Evolutionary conservation across 106 monocot genomes (phyloP).

Genomic region (Dendrobium nobile): DNA sequence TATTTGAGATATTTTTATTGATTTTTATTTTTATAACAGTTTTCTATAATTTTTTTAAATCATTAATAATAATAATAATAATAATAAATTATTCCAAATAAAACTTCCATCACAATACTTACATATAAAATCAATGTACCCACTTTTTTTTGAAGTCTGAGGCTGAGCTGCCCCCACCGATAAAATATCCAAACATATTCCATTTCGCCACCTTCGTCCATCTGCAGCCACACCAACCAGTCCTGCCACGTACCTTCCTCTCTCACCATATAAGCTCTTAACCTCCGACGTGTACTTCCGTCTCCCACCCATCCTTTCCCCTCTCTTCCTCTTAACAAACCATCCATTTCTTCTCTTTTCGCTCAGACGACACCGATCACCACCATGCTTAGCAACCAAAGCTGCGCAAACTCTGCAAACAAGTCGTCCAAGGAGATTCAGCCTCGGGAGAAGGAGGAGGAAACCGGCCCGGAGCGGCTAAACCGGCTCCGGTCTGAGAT

Average conservation of each 20-base stretch:
- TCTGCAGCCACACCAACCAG: conserved; percentile 2
- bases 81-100: too few relatives aligned
- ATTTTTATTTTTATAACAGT: too few relatives aligned
- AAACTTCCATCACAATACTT: too few relatives aligned
- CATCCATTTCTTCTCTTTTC: too few relatives aligned
- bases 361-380: not conserved
- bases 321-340: not conserved
- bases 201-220: not conserved
- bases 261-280: not conserved
- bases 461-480: conserved; percentile 17
- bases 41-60: too few relatives aligned
- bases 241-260: not conserved
- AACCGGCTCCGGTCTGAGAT: conserved; percentile 38
- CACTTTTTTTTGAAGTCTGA: too few relatives aligned
- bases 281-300: not conserved
- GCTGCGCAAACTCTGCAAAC: not conserved
- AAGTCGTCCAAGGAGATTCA: not conserved
- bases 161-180: too few relatives aligned
- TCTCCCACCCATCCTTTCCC: not conserved
- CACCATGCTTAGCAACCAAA: not conserved
- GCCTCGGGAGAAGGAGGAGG: not conserved
- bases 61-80: too few relatives aligned
- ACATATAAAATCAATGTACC: too few relatives aligned
- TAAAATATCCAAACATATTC: too few relatives aligned
- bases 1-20: too few relatives aligned